Evolutionary conservation across 2,329 filamentous ascomycete genomes (phyloP).

Genomic region (Ilyonectria sp.): DNA sequence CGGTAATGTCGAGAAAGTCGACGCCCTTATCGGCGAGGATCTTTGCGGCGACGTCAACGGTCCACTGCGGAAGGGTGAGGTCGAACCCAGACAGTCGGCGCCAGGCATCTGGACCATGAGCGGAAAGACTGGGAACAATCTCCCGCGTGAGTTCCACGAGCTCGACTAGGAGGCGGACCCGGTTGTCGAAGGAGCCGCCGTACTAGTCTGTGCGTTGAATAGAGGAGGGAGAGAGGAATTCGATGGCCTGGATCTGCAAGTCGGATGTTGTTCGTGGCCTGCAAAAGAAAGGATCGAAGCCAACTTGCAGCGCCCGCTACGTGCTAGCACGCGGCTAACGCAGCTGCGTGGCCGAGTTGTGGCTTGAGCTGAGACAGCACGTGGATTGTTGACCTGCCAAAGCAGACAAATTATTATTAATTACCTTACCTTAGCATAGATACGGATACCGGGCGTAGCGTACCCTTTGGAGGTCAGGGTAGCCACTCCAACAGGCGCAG

Average conservation of each 20-base stretch:
- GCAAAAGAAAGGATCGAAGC: too few species aligned
- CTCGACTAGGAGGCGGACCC: slow-evolving; percentile 56
- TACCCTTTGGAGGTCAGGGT: too few species aligned
- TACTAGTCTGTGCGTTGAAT: slow-evolving; percentile 65
- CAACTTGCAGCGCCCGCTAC: too few species aligned
- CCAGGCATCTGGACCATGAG: slow-evolving; percentile 79
- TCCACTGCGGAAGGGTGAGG: slow-evolving; percentile 70
- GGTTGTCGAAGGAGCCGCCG: slow-evolving; percentile 62
- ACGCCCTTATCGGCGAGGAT: slow-evolving; percentile 75
- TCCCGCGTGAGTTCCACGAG: slow-evolving; percentile 33
- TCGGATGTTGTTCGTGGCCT: too few species aligned
- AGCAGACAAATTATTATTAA: too few species aligned
- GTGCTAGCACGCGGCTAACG: too few species aligned
- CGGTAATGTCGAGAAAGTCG: slow-evolving; percentile 80
- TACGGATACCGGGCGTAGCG: too few species aligned
- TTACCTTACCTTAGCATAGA: too few species aligned
- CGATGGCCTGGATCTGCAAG: slow-evolving; percentile 36
- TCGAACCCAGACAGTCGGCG: slow-evolving; percentile 80
- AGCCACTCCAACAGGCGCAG: too few species aligned
- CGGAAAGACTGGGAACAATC: slow-evolving; percentile 58
- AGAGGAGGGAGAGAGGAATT: slow-evolving; percentile 59
- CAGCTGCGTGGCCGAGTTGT: too few species aligned
- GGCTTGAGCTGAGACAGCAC: too few species aligned
- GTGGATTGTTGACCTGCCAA: too few species aligned
- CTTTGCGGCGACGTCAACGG: slow-evolving; percentile 72